These are phyloP conservation scores for Lindgomyces ingoldianus DNA, from an alignment of 495 filamentous ascomycete species.

Conservation along the genomic window DNA sequence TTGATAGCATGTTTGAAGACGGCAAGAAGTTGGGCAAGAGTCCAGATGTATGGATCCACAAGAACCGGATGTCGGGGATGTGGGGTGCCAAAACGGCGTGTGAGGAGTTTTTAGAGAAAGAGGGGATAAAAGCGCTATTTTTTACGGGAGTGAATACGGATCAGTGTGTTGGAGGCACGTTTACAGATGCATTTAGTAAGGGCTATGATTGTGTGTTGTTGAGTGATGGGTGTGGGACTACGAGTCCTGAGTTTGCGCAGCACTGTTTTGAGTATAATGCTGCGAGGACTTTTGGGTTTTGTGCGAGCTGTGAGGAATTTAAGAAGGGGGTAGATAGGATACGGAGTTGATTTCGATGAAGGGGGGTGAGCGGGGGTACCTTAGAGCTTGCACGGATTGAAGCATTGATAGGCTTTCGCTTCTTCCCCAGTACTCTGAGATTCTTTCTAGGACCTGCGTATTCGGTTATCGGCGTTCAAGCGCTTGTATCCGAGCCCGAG, in stretches of 20 bases:
- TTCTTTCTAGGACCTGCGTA: too few relatives aligned
- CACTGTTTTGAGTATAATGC: conserved; percentile 50
- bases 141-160: conserved; percentile 63
- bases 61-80: conserved; percentile 60
- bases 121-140: conserved; percentile 53
- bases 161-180: conserved; percentile 59
- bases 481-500: background rate
- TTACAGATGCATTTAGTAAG: conserved; percentile 55
- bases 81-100: conserved; percentile 47
- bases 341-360: background rate
- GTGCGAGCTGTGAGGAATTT: conserved; percentile 45
- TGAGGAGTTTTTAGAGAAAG: conserved; percentile 44
- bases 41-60: conserved; percentile 56
- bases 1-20: conserved; percentile 47
- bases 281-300: conserved; percentile 49
- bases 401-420: too few relatives aligned
- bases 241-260: conserved; percentile 47
- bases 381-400: background rate
- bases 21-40: conserved; percentile 35
- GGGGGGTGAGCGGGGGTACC: background rate
- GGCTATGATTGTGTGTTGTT: conserved; percentile 60
- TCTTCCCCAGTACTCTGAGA: too few relatives aligned
- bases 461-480: background rate
- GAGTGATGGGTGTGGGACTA: conserved; percentile 57
- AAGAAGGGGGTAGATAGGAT: conserved; percentile 37